A percentile compares a stretch with the other conserved stretches of the same genome.
Conservation (phyloP, 257 asterid species). For the Ehretia macrophylla region DNA sequence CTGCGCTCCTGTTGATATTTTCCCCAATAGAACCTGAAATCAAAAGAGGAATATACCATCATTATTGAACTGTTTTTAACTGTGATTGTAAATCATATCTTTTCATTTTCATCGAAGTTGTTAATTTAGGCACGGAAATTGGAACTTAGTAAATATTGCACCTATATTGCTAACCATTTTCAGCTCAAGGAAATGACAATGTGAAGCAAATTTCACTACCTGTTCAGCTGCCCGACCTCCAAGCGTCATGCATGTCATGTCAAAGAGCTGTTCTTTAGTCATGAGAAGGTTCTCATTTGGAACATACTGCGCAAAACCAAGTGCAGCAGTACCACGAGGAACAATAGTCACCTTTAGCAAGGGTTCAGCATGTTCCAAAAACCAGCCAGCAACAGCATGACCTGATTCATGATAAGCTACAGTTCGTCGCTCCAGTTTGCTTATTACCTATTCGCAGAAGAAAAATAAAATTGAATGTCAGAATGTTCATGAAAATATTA, state of each 20-base stretch:
- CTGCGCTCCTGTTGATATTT: constrained; percentile 94
- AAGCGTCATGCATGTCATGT: constrained; percentile 96
- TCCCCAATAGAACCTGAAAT: constrained; percentile 65
- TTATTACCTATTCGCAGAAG: constrained; percentile 60
- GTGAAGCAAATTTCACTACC: constrained; percentile 25
- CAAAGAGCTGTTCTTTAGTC: constrained; percentile 93
- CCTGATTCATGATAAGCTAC: constrained; percentile 99
- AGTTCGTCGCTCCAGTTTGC: constrained; percentile 78
- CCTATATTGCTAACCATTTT: background rate
- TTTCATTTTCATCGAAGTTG: too few species aligned
- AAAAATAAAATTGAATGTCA: background rate
- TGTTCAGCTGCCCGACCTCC: constrained; percentile 99
- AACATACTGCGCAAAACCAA: constrained; percentile 92
- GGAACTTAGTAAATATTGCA: too few species aligned
- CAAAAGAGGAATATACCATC: constrained; percentile 7
- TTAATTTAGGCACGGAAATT: too few species aligned
- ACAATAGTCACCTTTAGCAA: constrained; percentile 87
- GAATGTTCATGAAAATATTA: background rate
- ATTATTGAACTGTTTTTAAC: background rate
- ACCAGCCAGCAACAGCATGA: constrained; percentile 96
- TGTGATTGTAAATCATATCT: background rate
- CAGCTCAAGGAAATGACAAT: background rate
- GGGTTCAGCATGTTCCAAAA: constrained; percentile 88
- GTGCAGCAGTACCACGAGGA: constrained; percentile 97
- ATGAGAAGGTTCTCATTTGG: constrained; percentile 89